Evolutionary conservation across 2,329 filamentous ascomycete genomes (phyloP).

Genomic region (Chrysoporthe austroafricana): DNA sequence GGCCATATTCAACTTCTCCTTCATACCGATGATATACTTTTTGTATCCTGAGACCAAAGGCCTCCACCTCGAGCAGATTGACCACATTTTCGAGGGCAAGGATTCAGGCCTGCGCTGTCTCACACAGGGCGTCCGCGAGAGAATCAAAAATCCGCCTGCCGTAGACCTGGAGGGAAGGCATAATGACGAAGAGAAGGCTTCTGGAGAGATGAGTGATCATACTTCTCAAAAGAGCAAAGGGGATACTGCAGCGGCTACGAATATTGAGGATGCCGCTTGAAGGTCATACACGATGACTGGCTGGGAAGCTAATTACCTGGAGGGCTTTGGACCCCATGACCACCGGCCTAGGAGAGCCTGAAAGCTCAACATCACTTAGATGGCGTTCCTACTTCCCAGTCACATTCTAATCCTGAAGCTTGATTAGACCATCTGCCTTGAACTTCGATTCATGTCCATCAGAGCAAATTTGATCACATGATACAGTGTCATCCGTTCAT

Average conservation of each 20-base stretch:
- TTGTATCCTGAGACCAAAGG: constrained; percentile 36
- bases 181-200: constrained; percentile 10
- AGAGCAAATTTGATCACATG: no score
- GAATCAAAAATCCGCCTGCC: constrained; percentile 1
- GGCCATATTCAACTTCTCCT: constrained; percentile 33
- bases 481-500: no score
- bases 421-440: no score
- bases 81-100: constrained; percentile 15
- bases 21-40: constrained; percentile 33
- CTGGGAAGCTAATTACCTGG: background rate
- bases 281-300: background rate
- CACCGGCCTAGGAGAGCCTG: background rate
- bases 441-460: no score
- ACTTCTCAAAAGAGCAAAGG: background rate
- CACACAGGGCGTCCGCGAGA: constrained; percentile 11
- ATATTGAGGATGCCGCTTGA: background rate
- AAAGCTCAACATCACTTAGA: background rate
- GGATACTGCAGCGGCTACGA: background rate
- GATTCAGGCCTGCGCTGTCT: background rate
- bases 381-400: background rate
- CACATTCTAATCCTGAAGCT: no score
- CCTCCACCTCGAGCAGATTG: constrained; percentile 35
- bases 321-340: background rate
- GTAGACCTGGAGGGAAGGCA: background rate
- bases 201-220: background rate